Evolutionary conservation across 768 basidiomycete species (phyloP).

Genomic region (Mycena rosella): DNA sequence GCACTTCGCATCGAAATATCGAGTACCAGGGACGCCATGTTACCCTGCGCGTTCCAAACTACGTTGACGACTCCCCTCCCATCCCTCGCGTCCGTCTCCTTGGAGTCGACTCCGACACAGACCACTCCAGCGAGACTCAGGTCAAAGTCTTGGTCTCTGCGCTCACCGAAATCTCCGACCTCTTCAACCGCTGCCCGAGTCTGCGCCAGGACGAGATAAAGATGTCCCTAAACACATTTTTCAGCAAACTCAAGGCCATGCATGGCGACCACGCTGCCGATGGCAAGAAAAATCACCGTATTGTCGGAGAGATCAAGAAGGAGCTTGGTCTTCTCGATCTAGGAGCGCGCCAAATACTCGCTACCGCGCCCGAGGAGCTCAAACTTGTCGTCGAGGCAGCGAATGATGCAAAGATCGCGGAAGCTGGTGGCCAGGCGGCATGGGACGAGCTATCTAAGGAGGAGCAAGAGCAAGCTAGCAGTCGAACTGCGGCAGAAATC

Average conservation of each 20-base stretch:
- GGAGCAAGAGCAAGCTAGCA: constrained; percentile 1
- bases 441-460: too few relatives aligned
- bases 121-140: constrained; percentile 21
- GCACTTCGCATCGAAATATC: constrained; percentile 27
- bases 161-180: not conserved
- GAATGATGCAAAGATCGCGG: constrained; percentile 14
- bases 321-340: constrained; percentile 4
- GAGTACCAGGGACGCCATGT: constrained; percentile 31
- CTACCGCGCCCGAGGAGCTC: too few relatives aligned
- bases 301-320: constrained; percentile 6
- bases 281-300: constrained; percentile 15
- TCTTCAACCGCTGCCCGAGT: constrained; percentile 18
- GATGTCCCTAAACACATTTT: not conserved
- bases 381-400: not conserved
- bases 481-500: constrained; percentile 27
- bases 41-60: constrained; percentile 6
- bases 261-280: constrained; percentile 26
- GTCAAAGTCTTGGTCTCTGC: constrained; percentile 13
- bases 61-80: not conserved
- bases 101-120: constrained; percentile 17
- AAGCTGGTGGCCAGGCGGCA: constrained; percentile 23
- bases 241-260: constrained; percentile 25
- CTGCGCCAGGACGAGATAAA: too few relatives aligned
- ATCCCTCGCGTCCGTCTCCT: constrained; percentile 8
- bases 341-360: too few relatives aligned